phyloP scores from a whole-genome alignment of 257 asterid genomes.

The Rehmannia glutinosa region DNA sequence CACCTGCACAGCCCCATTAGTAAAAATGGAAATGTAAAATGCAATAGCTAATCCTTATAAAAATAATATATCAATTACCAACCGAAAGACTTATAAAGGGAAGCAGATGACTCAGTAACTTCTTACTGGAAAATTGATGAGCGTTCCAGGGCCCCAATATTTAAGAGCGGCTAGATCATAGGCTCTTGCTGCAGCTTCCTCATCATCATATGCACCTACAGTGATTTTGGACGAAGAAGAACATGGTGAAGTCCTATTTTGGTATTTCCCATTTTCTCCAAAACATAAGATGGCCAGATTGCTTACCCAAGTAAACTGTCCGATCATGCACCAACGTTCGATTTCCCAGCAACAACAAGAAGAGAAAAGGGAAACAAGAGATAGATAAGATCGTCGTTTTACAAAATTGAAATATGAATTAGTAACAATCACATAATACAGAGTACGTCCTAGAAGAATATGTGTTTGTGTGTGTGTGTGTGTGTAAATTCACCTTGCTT shows the following conservation, averaged over 20 bases:
- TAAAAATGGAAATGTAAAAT: slow-evolving; percentile 9
- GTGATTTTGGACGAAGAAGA: slow-evolving; percentile 16
- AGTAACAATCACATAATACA: neutral
- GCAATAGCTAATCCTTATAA: neutral
- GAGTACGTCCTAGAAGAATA: neutral
- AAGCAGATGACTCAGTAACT: slow-evolving; percentile 11
- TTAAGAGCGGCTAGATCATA: slow-evolving; percentile 98
- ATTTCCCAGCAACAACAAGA: slow-evolving; percentile 29
- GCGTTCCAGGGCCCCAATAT: slow-evolving; percentile 99
- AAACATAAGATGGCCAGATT: slow-evolving; percentile 18
- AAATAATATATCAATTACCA: neutral
- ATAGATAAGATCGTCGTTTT: slow-evolving; percentile 25
- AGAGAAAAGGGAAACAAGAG: slow-evolving; percentile 27
- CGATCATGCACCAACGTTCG: slow-evolving; percentile 33
- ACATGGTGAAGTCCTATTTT: slow-evolving; percentile 10
- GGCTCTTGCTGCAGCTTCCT: slow-evolving; percentile 99
- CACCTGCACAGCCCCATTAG: slow-evolving; percentile 51
- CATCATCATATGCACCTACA: slow-evolving; percentile 96
- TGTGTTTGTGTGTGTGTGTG: neutral
- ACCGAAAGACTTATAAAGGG: neutral
- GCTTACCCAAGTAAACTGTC: slow-evolving; percentile 96
- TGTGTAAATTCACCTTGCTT: slow-evolving; percentile 67
- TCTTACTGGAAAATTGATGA: slow-evolving; percentile 93
- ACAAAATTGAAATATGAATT: slow-evolving; percentile 13
- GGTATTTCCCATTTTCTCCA: slow-evolving; percentile 9